These are phyloP conservation scores for Pythium sukuiense DNA, from an alignment of 352 stramenopile species.

Conservation along the genomic window DNA sequence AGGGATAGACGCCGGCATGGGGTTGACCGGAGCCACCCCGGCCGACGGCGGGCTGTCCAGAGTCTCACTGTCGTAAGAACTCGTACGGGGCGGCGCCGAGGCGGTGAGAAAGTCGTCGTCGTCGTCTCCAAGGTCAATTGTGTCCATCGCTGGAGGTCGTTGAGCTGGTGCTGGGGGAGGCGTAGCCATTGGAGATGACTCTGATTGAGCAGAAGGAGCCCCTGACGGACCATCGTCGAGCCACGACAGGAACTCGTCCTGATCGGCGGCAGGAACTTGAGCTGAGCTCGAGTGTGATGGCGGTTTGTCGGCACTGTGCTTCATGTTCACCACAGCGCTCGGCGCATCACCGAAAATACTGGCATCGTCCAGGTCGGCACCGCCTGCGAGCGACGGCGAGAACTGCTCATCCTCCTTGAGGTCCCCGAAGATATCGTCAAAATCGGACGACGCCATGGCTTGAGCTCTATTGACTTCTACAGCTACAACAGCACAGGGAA, in stretches of 20 bases:
- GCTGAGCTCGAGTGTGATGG: slow-evolving; percentile 7
- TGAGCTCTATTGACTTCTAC: not conserved
- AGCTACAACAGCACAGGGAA: not conserved
- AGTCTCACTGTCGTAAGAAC: slow-evolving; percentile 15
- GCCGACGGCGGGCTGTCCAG: slow-evolving; percentile 21
- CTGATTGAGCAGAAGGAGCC: slow-evolving; percentile 7
- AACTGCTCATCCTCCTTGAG: slow-evolving; percentile 60
- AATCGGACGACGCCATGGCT: slow-evolving; percentile 46
- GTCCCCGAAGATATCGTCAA: slow-evolving; percentile 85
- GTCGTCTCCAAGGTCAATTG: slow-evolving; percentile 24
- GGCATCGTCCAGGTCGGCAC: slow-evolving; percentile 47
- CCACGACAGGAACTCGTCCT: slow-evolving; percentile 81
- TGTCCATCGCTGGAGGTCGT: slow-evolving; percentile 19
- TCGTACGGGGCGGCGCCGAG: slow-evolving; percentile 10
- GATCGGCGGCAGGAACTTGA: slow-evolving; percentile 3
- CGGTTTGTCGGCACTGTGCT: not conserved
- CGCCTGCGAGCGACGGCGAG: slow-evolving; percentile 33
- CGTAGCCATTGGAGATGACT: not conserved
- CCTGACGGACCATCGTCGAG: slow-evolving; percentile 50
- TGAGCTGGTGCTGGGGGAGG: slow-evolving; percentile 12
- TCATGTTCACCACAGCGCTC: slow-evolving; percentile 15
- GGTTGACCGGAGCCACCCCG: slow-evolving; percentile 3
- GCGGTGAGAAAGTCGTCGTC: slow-evolving; percentile 23
- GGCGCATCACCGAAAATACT: slow-evolving; percentile 47
- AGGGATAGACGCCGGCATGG: slow-evolving; percentile 21